phyloP scores from a whole-genome alignment of 208 protist species.

The Crithidia bombi region DNA sequence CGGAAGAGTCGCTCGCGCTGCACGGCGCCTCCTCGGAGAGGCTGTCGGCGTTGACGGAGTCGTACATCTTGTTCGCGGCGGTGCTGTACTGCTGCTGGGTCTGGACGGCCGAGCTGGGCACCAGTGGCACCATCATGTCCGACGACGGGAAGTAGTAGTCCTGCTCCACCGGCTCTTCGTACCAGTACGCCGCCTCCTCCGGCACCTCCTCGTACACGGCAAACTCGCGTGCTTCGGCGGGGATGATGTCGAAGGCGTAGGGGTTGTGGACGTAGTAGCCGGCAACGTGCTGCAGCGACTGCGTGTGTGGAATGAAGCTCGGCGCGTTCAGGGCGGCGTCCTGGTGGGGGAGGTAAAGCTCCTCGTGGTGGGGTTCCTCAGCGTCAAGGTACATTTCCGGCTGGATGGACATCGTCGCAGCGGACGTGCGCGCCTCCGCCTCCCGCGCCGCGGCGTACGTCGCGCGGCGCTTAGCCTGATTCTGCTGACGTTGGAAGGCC shows the following conservation, averaged over 20 bases:
- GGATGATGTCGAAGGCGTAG: conserved; percentile 46
- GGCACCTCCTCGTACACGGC: conserved; percentile 18
- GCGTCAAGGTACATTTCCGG: conserved; percentile 14
- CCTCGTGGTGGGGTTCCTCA: background rate
- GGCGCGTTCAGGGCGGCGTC: background rate
- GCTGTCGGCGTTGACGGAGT: conserved; percentile 27
- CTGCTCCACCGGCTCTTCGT: conserved; percentile 31
- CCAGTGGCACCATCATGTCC: conserved; percentile 37
- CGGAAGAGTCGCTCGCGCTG: conserved; percentile 18
- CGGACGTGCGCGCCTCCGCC: conserved; percentile 7
- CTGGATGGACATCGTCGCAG: background rate
- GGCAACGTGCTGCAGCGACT: conserved; percentile 4
- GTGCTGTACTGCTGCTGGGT: conserved; percentile 9
- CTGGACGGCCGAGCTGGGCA: conserved; percentile 28
- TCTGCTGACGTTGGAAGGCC: conserved; percentile 46
- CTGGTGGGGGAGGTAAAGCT: conserved; percentile 4
- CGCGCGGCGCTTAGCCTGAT: conserved; percentile 26
- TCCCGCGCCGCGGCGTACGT: conserved; percentile 10
- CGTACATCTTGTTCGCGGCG: conserved; percentile 15
- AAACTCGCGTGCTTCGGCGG: conserved; percentile 37
- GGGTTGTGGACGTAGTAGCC: conserved; percentile 51
- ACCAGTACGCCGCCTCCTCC: conserved; percentile 31
- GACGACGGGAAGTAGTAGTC: conserved; percentile 49
- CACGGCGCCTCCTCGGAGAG: conserved; percentile 33
- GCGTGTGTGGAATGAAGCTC: conserved; percentile 12